Conservation (phyloP, 169 alveolate species). For the Cryptosporidium tyzzeri region DNA sequence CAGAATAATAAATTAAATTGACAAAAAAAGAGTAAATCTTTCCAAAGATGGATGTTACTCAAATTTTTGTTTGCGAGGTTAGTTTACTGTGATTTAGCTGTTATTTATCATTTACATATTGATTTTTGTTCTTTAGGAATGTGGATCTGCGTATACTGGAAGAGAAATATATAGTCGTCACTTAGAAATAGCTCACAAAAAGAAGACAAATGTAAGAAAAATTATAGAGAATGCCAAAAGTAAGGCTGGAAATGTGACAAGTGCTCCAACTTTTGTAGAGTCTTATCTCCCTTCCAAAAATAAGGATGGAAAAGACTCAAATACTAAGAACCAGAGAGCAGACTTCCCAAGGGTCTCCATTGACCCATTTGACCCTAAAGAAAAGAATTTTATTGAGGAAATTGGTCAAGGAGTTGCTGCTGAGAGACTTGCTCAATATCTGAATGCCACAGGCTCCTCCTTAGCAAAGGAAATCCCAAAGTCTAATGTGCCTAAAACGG, state of each 20-base stretch:
- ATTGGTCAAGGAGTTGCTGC: conserved; percentile 58
- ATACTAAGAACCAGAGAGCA: conserved; percentile 19
- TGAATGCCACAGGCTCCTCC: conserved; percentile 57
- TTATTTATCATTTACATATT: not conserved
- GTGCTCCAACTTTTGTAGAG: conserved; percentile 27
- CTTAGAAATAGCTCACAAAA: conserved; percentile 39
- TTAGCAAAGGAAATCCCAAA: conserved; percentile 60
- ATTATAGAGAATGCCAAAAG: conserved; percentile 26
- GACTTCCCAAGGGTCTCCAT: conserved; percentile 72
- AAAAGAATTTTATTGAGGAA: conserved; percentile 20
- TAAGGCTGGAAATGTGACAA: conserved; percentile 6
- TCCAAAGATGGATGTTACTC: conserved; percentile 56
- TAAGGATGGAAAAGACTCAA: conserved; percentile 4
- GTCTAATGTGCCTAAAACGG: not conserved
- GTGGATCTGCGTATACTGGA: conserved; percentile 74
- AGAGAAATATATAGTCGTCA: conserved; percentile 65
- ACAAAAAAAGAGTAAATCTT: not conserved
- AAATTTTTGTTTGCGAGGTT: conserved; percentile 73
- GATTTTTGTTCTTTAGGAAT: conserved; percentile 39
- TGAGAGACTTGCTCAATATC: conserved; percentile 65
- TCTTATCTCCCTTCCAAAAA: conserved; percentile 19
- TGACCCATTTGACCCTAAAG: conserved; percentile 70
- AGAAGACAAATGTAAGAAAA: conserved; percentile 23
- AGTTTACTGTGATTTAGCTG: not conserved
- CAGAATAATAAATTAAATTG: not conserved